phyloP scores from a whole-genome alignment of 1,284 basidiomycete species.

The Mycosarcoma maydis region DNA sequence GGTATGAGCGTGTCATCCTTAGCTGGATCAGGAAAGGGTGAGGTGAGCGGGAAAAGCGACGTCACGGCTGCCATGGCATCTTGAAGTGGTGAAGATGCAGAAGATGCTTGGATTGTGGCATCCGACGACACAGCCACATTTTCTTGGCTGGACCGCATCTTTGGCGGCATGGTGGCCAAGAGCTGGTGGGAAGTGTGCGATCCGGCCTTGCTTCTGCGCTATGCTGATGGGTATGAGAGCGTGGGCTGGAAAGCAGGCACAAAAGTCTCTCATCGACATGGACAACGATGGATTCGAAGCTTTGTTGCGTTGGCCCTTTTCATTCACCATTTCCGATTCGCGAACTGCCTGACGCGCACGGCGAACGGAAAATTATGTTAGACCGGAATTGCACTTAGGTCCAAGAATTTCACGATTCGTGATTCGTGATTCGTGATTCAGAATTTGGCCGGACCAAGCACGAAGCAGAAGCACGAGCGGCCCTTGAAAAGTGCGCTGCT shows the following conservation, averaged over 20 bases:
- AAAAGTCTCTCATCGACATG: not conserved
- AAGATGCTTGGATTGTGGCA: not conserved
- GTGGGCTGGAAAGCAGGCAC: not conserved
- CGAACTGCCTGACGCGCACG: conserved; percentile 23
- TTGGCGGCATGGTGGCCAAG: conserved; percentile 19
- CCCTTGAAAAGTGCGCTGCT: too few relatives aligned
- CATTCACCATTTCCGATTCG: conserved; percentile 29
- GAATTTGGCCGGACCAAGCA: too few relatives aligned
- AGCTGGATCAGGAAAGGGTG: conserved; percentile 82
- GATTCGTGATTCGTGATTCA: too few relatives aligned
- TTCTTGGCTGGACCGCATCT: conserved; percentile 17
- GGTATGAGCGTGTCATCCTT: conserved; percentile 81
- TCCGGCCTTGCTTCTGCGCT: not conserved
- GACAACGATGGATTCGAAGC: not conserved
- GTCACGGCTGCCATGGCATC: conserved; percentile 20
- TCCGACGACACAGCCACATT: conserved; percentile 5
- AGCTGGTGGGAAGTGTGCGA: not conserved
- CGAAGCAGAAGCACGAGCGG: too few relatives aligned
- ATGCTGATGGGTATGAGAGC: too few relatives aligned
- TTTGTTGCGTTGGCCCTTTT: not conserved
- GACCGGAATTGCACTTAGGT: not conserved
- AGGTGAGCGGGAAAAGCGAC: conserved; percentile 78
- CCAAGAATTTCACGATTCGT: too few relatives aligned
- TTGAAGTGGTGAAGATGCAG: conserved; percentile 5
- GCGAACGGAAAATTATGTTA: conserved; percentile 2